phyloP scores from a whole-genome alignment of 2,329 filamentous ascomycete genomes.

The Teratosphaeria gauchensis region DNA sequence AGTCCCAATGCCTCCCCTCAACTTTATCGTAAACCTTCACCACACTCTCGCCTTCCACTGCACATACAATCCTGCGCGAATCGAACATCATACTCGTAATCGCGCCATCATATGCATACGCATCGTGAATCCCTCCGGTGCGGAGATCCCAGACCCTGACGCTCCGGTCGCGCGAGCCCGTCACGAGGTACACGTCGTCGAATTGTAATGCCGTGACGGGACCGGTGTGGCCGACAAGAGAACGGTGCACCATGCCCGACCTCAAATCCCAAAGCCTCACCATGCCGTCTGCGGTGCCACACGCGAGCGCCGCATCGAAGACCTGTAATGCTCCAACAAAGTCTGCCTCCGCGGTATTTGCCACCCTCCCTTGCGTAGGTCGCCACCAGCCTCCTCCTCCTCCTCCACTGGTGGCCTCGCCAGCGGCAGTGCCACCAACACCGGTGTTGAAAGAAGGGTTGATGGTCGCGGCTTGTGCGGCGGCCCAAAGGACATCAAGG shows the following conservation, averaged over 20 bases:
- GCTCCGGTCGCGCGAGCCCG: constrained; percentile 83
- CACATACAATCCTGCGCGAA: constrained; percentile 74
- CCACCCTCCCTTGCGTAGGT: constrained; percentile 47
- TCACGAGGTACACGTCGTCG: constrained; percentile 89
- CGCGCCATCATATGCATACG: constrained; percentile 86
- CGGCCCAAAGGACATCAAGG: constrained; percentile 94
- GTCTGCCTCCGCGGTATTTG: constrained; percentile 55
- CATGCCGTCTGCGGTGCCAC: constrained; percentile 95
- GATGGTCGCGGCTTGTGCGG: constrained; percentile 54
- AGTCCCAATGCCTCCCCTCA: constrained; percentile 93
- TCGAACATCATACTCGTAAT: constrained; percentile 98
- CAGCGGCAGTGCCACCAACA: constrained; percentile 1
- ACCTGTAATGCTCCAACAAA: constrained; percentile 93
- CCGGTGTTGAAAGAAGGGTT: constrained; percentile 32
- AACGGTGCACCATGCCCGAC: constrained; percentile 93
- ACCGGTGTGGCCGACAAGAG: constrained; percentile 88
- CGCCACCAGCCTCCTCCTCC: constrained; percentile 28
- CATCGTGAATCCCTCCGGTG: constrained; percentile 89
- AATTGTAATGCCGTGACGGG: constrained; percentile 93
- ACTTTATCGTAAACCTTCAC: constrained; percentile 98
- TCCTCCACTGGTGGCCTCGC: neutral
- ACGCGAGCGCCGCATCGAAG: constrained; percentile 90
- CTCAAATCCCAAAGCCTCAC: constrained; percentile 93
- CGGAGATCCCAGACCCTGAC: constrained; percentile 97
- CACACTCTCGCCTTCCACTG: constrained; percentile 82